phyloP scores from a whole-genome alignment of 441 rosid species.

The Dalechampia spathulata region DNA sequence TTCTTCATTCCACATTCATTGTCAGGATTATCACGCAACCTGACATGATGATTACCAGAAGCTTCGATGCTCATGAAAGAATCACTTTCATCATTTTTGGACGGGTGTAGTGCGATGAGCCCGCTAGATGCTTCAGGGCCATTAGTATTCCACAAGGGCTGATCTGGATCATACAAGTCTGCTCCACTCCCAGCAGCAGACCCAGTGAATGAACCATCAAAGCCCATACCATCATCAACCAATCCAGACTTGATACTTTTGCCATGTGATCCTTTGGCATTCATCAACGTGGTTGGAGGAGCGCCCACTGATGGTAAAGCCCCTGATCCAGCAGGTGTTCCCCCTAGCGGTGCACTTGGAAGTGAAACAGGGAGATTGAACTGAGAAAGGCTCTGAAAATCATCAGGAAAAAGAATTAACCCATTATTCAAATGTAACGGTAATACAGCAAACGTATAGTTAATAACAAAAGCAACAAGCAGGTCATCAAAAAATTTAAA shows the following conservation, averaged over 20 bases:
- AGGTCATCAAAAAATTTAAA: neutral
- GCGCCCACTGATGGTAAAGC: slow-evolving; percentile 44
- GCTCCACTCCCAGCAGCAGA: slow-evolving; percentile 43
- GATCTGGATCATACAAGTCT: slow-evolving; percentile 98
- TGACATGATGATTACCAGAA: slow-evolving; percentile 35
- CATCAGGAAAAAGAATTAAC: slow-evolving; percentile 1
- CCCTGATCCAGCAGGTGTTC: slow-evolving; percentile 55
- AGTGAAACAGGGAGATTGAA: slow-evolving; percentile 95
- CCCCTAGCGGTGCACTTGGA: slow-evolving; percentile 64
- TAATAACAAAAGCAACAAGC: neutral
- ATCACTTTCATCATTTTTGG: slow-evolving; percentile 49
- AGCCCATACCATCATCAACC: slow-evolving; percentile 49
- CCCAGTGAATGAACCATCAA: slow-evolving; percentile 51
- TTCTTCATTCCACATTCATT: slow-evolving; percentile 34
- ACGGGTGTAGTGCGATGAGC: slow-evolving; percentile 41
- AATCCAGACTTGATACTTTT: slow-evolving; percentile 55
- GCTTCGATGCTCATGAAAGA: slow-evolving; percentile 40
- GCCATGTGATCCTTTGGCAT: slow-evolving; percentile 46
- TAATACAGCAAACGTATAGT: neutral
- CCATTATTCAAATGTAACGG: neutral
- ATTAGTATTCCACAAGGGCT: slow-evolving; percentile 86
- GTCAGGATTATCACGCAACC: slow-evolving; percentile 31
- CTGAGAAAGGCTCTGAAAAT: slow-evolving; percentile 93
- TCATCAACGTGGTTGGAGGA: slow-evolving; percentile 45
- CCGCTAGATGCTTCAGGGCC: slow-evolving; percentile 65